Base-by-base conservation (phyloP, 805 yeast species). In the Zygosaccharomyces bisporus region DNA sequence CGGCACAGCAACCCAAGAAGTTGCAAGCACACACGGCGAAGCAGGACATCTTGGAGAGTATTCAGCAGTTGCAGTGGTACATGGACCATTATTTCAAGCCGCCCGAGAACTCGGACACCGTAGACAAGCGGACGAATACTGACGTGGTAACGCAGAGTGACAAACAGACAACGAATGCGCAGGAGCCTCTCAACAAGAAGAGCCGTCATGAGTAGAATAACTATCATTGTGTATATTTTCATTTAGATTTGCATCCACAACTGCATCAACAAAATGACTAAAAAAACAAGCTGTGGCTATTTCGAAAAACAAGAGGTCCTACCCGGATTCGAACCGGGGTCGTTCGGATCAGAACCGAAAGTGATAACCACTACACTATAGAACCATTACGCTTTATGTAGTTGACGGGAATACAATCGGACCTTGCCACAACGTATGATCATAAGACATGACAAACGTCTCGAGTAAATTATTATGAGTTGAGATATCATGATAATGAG, bases 271-370 rank as follows among this genome's bases (percentile, higher is more conserved):
- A 27, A 27, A n/a, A n/a, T n/a, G n/a, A n/a, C n/a, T n/a, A n/a
- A n/a, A n/a, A n/a, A n/a, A n/a, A n/a, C n/a, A n/a, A n/a, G n/a
- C n/a, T n/a, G n/a, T n/a, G n/a, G n/a, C n/a, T n/a, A n/a, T n/a
- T n/a, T n/a, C n/a, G 34, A 58, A 57, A n/a, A n/a, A n/a, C n/a
- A 51, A 48, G 43, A 79, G 84, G 83, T 79, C 86, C 76, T 76
- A 76, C 85, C 85, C 85, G 85, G 86, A 78, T 79, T 80, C 86
- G 86, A 80, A 80, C 85, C 79, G 84, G 84, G 84, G 86, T 80
- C 77, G 80, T 72, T 66, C 77, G 85, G 85, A 80, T 80, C 84
- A 80, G 76, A 80, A 80, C 84, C 85, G 77, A 78, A 74, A 73
- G 85, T 80, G 84, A 80, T 80, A 77, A 80, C 84, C 84, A 78